Evolutionary conservation across 73 alveolate genomes (phyloP), one percentile per base, ranked within the genome.

Genomic region (Blepharisma japonicum): DNA sequence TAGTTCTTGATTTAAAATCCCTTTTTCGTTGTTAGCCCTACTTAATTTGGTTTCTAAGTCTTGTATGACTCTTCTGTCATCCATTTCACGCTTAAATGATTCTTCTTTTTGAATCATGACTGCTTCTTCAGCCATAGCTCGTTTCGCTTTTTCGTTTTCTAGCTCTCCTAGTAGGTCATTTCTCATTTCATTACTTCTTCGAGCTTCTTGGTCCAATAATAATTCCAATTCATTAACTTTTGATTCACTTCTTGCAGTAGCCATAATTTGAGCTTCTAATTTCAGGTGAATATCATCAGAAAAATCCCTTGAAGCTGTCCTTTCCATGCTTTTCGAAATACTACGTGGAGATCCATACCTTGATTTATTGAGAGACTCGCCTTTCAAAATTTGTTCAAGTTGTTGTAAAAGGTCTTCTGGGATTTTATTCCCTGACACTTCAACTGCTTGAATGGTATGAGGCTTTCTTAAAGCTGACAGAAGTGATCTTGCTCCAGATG

Each of bases 391-490:
- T 45, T 85, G 83, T 23, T 81, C 86, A 23, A 81, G 54, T 81
- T 85, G 50, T 38, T 68, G 56, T 23, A 81, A 14, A 21, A 51
- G 6, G 55, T 81, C 89, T 21, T 85, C 92, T 14, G 80, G 68
- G 56, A 85, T 83, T 71, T 81, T 81, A 56, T 85, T 85, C 42
- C 92, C 92, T 6, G 86, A 70, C 39, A 82, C n/a, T 23, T 85
- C 92, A 20, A 85, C 27, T 0, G 49, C 6, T 11, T 49, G 23
- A n/a, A 85, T 14, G 6, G 83, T 4, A 55, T 61, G 55, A 46
- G 74, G 71, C 71, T 20, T n/a, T 7, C 55, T 7, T 5, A 85
- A 54, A 32, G 82, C 86, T 54, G 71, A 71, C 32, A 85, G 38
- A 45, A 85, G 55, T 1, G 77, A 70, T 42, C 77, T 85, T 11